A percentile compares a stretch with the other conserved stretches of the same genome.
Evolutionary conservation across 2,329 filamentous ascomycete species (phyloP).

Genomic region (Apiospora phragmitis): DNA sequence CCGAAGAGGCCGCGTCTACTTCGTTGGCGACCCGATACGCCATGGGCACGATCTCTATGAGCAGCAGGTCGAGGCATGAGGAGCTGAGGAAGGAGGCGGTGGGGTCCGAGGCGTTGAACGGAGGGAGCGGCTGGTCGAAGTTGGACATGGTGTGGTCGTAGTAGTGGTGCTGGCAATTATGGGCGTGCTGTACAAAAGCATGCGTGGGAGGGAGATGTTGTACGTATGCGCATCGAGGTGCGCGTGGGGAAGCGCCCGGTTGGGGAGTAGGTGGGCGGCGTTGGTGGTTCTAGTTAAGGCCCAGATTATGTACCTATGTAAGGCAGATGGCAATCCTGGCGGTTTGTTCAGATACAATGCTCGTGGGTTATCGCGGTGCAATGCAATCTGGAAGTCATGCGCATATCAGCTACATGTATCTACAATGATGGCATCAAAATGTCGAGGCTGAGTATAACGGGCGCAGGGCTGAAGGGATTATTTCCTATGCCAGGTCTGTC

Average conservation of each 20-base stretch:
- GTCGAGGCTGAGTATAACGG: neutral
- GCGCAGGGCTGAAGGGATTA: neutral
- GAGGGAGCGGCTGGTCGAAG: conserved; percentile 68
- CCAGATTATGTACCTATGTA: no score
- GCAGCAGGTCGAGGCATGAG: conserved; percentile 88
- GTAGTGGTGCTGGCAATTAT: neutral
- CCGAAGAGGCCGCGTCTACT: conserved; percentile 46
- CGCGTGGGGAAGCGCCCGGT: neutral
- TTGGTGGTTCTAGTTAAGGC: no score
- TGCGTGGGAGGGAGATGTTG: neutral
- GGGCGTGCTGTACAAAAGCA: neutral
- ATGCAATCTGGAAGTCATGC: neutral
- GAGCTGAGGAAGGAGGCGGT: conserved; percentile 74
- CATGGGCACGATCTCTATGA: conserved; percentile 96
- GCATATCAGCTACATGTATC: neutral
- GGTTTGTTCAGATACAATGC: neutral
- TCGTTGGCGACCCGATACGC: conserved; percentile 83
- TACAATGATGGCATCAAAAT: neutral
- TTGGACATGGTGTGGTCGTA: conserved; percentile 55
- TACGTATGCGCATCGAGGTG: neutral
- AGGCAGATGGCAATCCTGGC: no score
- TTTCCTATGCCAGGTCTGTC: neutral
- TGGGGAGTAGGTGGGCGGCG: no score
- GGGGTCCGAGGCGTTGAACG: conserved; percentile 73
- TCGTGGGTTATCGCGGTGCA: neutral